Base-by-base conservation (phyloP, 2,329 filamentous ascomycete genomes). In the Pyrenophora teres region DNA sequence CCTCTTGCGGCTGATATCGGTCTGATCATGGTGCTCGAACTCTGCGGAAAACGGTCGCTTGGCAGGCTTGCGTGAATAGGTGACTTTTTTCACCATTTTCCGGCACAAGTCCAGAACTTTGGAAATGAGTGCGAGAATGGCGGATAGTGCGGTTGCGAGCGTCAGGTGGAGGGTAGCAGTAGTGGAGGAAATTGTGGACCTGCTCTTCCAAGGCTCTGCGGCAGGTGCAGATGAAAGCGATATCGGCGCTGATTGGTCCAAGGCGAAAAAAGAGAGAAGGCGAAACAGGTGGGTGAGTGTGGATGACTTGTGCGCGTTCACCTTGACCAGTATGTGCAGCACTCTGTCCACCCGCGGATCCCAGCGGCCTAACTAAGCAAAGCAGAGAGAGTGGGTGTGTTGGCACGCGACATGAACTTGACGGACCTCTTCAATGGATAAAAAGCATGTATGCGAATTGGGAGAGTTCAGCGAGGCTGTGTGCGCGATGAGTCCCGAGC, bases 41-140 rank as follows among this genome's bases (percentile, higher is more conserved):
- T 55, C 49, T 30, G 51, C 46, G 6, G 43, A 38, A 19, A 46
- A 35, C 19, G 41, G 55, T 10, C 43, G 35, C 52, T 60, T 65
- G 7, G 53, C 53, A n/a, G 40, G 44, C 32, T 42, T 30, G 16
- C 56, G 54, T 10, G 62, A 65, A 45, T 65, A 65, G 6, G 62
- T 65, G 45, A 53, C 31, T 36, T 55, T 50, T 33, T 55, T 63
- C n/a, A 35, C 46, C 50, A 63, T 63, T 19, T 36, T 50, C 46
- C 40, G 45, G 40, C 43, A 47, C 18, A 41, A 46, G 23, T 52
- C 32, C 40, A 49, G 39, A 19, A 43, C 42, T 40, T 51, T 54
- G 54, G 46, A 35, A 36, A 50, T 35, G 19, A 52, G 16, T 43
- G 49, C 40, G 40, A 37, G 45, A 49, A 53, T 54, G 50, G 52